Evolutionary conservation across 2,329 filamentous ascomycete species (phyloP).

Genomic region (Fusarium nisikadoi): DNA sequence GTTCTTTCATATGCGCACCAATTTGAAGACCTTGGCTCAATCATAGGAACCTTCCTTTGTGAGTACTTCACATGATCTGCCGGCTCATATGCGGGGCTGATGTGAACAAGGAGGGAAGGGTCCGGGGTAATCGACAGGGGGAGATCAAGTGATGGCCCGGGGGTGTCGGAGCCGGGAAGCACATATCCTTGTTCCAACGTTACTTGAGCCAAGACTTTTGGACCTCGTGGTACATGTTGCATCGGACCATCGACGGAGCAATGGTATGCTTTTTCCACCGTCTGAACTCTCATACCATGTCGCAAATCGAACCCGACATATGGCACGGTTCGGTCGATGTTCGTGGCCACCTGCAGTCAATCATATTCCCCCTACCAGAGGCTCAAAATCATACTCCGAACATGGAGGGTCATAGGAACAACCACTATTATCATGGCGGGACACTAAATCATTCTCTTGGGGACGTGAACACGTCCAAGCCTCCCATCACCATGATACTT

Average conservation of each 20-base stretch:
- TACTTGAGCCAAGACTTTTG: not conserved
- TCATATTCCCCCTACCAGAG: not conserved
- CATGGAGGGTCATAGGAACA: too few species aligned
- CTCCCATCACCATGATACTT: not conserved
- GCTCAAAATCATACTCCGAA: not conserved
- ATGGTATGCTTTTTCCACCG: not conserved
- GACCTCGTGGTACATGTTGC: not conserved
- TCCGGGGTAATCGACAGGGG: not conserved
- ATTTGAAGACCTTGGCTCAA: not conserved
- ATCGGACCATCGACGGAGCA: not conserved
- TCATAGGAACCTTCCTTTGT: not conserved
- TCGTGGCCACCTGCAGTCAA: not conserved
- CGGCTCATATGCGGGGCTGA: constrained; percentile 11
- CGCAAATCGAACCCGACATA: too few species aligned
- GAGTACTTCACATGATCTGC: constrained; percentile 6
- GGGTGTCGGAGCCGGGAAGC: not conserved
- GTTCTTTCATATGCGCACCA: not conserved
- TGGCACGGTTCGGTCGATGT: not conserved
- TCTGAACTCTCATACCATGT: not conserved
- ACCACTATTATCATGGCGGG: rapidly evolving
- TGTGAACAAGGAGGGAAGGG: not conserved
- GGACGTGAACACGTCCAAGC: rapidly evolving
- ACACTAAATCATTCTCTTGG: not conserved
- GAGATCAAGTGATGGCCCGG: not conserved
- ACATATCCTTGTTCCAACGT: not conserved